Base-by-base conservation (phyloP, 2,329 filamentous ascomycete species). In the Paraconiothyrium sp. region DNA sequence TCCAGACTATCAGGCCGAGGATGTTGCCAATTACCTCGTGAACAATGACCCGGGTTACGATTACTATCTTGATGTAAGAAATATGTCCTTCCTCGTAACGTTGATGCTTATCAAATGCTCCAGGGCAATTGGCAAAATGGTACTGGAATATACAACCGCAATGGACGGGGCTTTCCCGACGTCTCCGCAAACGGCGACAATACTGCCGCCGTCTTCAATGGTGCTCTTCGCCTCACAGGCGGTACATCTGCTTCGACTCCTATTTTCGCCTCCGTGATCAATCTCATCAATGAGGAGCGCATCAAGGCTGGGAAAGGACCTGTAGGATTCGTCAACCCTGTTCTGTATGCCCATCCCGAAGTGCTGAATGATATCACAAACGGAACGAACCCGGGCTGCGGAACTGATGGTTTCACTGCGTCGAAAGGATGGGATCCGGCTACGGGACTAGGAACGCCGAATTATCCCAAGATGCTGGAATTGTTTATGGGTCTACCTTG, bases 201-300 rank as follows among this genome's bases (percentile, higher is more conserved):
- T 54, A 84, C 80, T 62, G 73, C 71, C n/a, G 69, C 78, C 4
- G 67, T 79, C 14, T 70, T 76, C 62, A 69, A 76, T 54, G 74
- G 76, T 2, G 67, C 55, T 5, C 64, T 76, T n/a, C 43, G 50
- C 1, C 63, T 70, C 20, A 57, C 84, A 27, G 79, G 79, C 16
- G 85, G 85, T 7, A 84, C 82, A 3, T 82, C 79, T 35, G 84
- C 85, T 56, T 81, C 87, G 1, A 74, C 85, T 1, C 89, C 89
- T 0, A 77, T 85, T 0, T 85, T 86, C 44, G 84, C 85, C 0
- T 83, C 80, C 1, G 77, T 90, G 24, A 75, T 90, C 27, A 81
- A 84, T 0, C 80, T 90, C 8, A 74, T 90, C 58, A 90, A 90
- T 66, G 86, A 89, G 67, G 85, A 83, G 1, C 80, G 85, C 16